Conservation (phyloP, 163 green algal genomes). For the Volvox carteri region DNA sequence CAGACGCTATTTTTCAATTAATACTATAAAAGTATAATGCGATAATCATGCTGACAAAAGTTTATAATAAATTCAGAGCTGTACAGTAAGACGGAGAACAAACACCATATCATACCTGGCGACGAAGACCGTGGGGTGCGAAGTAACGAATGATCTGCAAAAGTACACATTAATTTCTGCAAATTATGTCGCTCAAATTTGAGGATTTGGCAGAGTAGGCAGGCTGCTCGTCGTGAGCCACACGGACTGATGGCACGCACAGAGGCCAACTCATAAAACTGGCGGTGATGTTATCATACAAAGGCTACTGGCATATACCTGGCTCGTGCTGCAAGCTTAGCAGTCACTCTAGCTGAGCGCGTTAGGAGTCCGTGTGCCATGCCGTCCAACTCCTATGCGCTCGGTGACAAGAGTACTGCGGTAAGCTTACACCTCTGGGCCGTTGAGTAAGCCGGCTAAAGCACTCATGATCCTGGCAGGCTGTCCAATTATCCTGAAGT, state of each 20-base stretch:
- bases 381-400: too few relatives aligned
- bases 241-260: neutral
- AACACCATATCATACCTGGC: neutral
- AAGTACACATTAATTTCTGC: too few relatives aligned
- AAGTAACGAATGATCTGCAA: neutral
- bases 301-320: neutral
- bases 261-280: too few relatives aligned
- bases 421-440: too few relatives aligned
- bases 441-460: too few relatives aligned
- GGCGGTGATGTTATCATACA: too few relatives aligned
- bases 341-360: neutral
- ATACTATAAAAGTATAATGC: neutral
- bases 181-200: too few relatives aligned
- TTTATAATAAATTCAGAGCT: neutral
- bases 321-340: neutral
- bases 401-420: too few relatives aligned
- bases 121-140: neutral
- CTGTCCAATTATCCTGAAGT: too few relatives aligned
- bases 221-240: neutral
- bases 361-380: conserved; percentile 14
- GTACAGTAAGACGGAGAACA: neutral
- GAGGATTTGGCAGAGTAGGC: too few relatives aligned
- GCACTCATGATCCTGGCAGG: too few relatives aligned
- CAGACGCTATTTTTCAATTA: neutral
- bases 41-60: neutral